These are phyloP conservation scores for Suhomyces choctaworum DNA, from an alignment of 1,139 yeast genomes.

Conservation along the genomic window DNA sequence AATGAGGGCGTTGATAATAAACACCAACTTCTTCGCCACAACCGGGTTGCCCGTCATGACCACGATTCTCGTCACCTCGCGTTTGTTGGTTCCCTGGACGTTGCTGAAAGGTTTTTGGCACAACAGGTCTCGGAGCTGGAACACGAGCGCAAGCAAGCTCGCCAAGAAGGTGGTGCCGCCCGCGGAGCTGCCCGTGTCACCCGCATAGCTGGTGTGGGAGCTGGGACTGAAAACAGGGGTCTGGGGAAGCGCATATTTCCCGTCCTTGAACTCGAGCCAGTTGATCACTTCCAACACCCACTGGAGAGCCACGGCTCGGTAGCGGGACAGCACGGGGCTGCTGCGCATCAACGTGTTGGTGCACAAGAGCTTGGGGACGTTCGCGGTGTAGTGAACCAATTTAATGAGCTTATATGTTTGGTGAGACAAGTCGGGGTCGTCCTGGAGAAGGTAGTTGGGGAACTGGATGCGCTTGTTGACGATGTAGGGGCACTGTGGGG, in stretches of 20 bases:
- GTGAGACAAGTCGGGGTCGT: slow-evolving; percentile 42
- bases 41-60: slow-evolving; percentile 61
- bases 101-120: slow-evolving; percentile 33
- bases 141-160: slow-evolving; percentile 44
- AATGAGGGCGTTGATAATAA: slow-evolving; percentile 50
- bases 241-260: slow-evolving; percentile 22
- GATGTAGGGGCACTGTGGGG: slow-evolving; percentile 20
- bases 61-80: slow-evolving; percentile 49
- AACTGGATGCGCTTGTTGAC: slow-evolving; percentile 42
- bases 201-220: slow-evolving; percentile 5
- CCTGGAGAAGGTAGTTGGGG: slow-evolving; percentile 38
- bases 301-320: slow-evolving; percentile 30
- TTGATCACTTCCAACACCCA: slow-evolving; percentile 61
- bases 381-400: slow-evolving; percentile 40
- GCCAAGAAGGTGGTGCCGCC: slow-evolving; percentile 39
- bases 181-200: slow-evolving; percentile 2
- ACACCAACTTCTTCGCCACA: slow-evolving; percentile 59
- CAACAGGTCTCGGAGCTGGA: slow-evolving; percentile 40
- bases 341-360: slow-evolving; percentile 35
- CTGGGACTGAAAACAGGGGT: slow-evolving; percentile 11
- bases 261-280: slow-evolving; percentile 66
- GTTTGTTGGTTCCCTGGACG: slow-evolving; percentile 15
- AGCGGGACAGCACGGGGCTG: slow-evolving; percentile 12
- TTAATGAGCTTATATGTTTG: slow-evolving; percentile 38
- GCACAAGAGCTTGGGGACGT: slow-evolving; percentile 49